Percentiles rank a stretch among this genome's conserved stretches.
Conservation (phyloP, 1,139 yeast species). For the Saccharomyces hybrid region DNA sequence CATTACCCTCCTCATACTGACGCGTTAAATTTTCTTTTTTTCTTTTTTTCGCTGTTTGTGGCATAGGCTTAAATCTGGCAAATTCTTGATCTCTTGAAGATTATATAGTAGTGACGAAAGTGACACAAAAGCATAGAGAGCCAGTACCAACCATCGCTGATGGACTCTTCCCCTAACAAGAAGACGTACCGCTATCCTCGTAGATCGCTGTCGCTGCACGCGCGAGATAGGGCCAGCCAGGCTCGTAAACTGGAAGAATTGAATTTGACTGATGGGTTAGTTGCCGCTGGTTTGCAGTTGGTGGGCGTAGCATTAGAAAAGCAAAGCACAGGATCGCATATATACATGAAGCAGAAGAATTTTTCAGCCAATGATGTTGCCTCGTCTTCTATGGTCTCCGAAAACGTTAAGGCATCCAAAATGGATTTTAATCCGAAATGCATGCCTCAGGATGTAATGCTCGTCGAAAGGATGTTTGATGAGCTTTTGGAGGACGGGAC, state of each 20-base stretch:
- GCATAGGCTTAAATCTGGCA: not conserved
- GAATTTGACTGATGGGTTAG: constrained; percentile 3
- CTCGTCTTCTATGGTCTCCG: not conserved
- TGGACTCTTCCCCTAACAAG: not conserved
- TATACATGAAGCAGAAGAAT: constrained; percentile 5
- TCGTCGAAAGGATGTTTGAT: constrained; percentile 10
- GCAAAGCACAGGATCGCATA: not conserved
- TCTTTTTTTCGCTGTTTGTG: not conserved
- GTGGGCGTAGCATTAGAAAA: constrained; percentile 4
- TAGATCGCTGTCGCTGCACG: not conserved
- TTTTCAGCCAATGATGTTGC: constrained; percentile 7
- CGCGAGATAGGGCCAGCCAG: not conserved
- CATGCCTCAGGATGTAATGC: constrained; percentile 6
- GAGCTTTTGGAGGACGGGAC: constrained; percentile 8
- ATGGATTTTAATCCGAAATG: constrained; percentile 3
- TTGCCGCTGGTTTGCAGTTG: constrained; percentile 4
- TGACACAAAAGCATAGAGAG: not conserved
- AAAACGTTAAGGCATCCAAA: not conserved
- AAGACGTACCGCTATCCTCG: not conserved
- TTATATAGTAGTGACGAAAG: not conserved
- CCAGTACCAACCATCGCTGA: not conserved
- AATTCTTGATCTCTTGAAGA: not conserved
- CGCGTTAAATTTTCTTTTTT: not conserved
- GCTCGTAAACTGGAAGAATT: not conserved
- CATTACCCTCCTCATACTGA: not conserved